Base-by-base conservation (phyloP, 179 eudicot genomes). In the Amaranthus tricolor region DNA sequence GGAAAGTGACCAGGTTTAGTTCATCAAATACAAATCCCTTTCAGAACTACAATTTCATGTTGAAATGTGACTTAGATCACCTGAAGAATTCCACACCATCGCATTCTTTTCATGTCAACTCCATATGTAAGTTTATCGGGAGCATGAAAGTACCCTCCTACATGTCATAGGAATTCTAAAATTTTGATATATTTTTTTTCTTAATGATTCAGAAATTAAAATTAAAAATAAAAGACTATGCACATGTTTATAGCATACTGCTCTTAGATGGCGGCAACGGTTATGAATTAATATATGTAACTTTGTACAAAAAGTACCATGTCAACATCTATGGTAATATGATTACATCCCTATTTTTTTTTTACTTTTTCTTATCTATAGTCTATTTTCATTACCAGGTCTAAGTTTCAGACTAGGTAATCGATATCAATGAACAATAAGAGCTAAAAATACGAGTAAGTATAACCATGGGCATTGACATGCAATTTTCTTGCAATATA, bases 61-160 rank as follows among this genome's bases (percentile, higher is more conserved):
- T 11, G 13, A 50, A 64, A 70, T 17, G 68, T 6, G 43, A 40
- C 63, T 14, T 10, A 76, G 53, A 66, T 78, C 65, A 94, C 97
- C 97, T 94, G 98, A 7, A 94, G 97, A 66, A 94, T 92, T 56
- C 97, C 98, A 72, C 91, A 91, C 98, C 96, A 92, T 77, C 97
- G 81, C 47, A 94, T 86, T 68, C 55, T 84, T 84, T 84, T 92
- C 90, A 94, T 83, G 80, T 94, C 93, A 75, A 92, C 96, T 57
- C 98, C 98, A 80, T 94, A 94, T 2, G 88, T 81, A 70, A 92
- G 88, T 64, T 90, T 55, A 77, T 92, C 96, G 31, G 92, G 97
- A 66, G 90, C 94, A 84, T 94, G 94, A 58, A 87, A 90, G 76
- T 76, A 94, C 50, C 98, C 98, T 40, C 97, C 98, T 93, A 71